Percentiles rank a stretch among this genome's conserved stretches.
Evolutionary conservation across 805 yeast species (phyloP).

Genomic region (Jamesozyma rosinii): DNA sequence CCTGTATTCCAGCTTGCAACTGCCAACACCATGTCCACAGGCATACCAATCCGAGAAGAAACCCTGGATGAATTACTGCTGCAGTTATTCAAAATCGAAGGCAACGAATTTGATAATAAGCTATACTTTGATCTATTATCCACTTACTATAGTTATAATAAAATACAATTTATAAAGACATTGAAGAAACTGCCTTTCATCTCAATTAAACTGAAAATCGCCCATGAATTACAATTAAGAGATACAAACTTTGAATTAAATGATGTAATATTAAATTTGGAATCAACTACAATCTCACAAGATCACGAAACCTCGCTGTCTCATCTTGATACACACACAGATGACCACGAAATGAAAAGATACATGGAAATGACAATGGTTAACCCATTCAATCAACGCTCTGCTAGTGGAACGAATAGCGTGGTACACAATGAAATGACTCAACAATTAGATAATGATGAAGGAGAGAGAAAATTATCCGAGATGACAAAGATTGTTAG

Average conservation of each 20-base stretch:
- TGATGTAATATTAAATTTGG: slow-evolving; percentile 1
- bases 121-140: slow-evolving; percentile 18
- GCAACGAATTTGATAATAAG: slow-evolving; percentile 22
- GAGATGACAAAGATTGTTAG: slow-evolving; percentile 30
- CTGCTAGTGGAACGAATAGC: slow-evolving; percentile 14
- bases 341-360: slow-evolving; percentile 17
- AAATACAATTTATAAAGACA: slow-evolving; percentile 8
- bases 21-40: neutral
- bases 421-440: slow-evolving; percentile 16
- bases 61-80: slow-evolving; percentile 2
- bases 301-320: neutral
- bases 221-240: slow-evolving; percentile 20
- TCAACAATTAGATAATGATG: neutral
- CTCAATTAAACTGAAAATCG: slow-evolving; percentile 23
- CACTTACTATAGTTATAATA: slow-evolving; percentile 10
- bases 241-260: slow-evolving; percentile 13
- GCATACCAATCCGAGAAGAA: neutral
- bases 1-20: neutral
- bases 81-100: slow-evolving; percentile 18
- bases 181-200: slow-evolving; percentile 13
- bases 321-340: slow-evolving; percentile 2
- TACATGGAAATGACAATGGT: slow-evolving; percentile 31
- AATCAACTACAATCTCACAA: neutral
- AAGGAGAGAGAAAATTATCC: slow-evolving; percentile 8
- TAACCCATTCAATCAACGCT: slow-evolving; percentile 20